A percentile compares a stretch with the other conserved stretches of the same genome.
These are phyloP conservation scores for Suillus decipiens DNA, from an alignment of 768 basidiomycete genomes.

Conservation along the genomic window DNA sequence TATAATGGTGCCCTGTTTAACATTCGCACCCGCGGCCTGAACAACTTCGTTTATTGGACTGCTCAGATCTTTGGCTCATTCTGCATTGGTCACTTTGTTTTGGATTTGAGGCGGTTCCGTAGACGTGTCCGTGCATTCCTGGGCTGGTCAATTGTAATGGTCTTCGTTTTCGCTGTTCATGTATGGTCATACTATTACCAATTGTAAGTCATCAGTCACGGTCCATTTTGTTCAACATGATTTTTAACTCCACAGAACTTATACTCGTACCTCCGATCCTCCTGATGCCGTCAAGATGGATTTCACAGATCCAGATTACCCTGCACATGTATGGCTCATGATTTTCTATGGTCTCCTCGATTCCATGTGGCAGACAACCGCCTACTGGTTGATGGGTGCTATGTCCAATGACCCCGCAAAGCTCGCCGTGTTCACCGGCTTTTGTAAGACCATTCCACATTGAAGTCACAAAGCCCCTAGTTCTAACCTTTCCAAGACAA, in stretches of 20 bases:
- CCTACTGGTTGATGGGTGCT: constrained; percentile 83
- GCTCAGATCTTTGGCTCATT: constrained; percentile 78
- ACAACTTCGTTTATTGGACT: constrained; percentile 79
- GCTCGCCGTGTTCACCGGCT: constrained; percentile 78
- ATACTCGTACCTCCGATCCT: constrained; percentile 56
- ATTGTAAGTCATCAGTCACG: constrained; percentile 43
- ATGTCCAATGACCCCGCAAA: constrained; percentile 84
- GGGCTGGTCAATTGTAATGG: constrained; percentile 64
- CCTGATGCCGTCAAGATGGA: constrained; percentile 52
- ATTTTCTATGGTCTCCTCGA: constrained; percentile 77
- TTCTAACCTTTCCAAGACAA: constrained; percentile 46
- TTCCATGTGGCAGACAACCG: constrained; percentile 83
- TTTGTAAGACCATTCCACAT: constrained; percentile 52
- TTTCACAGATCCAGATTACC: constrained; percentile 55
- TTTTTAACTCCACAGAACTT: constrained; percentile 38
- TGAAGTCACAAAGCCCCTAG: constrained; percentile 8
- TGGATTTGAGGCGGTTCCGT: constrained; percentile 56
- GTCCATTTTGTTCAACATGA: neutral
- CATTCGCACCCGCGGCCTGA: constrained; percentile 75
- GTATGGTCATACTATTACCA: constrained; percentile 81
- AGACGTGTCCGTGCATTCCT: constrained; percentile 72
- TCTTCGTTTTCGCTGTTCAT: constrained; percentile 68
- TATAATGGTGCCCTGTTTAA: constrained; percentile 81
- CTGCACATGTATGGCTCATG: constrained; percentile 59
- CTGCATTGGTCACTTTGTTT: constrained; percentile 60